Base-by-base conservation (phyloP, 2,329 filamentous ascomycete species). In the Basipetospora sp. region DNA sequence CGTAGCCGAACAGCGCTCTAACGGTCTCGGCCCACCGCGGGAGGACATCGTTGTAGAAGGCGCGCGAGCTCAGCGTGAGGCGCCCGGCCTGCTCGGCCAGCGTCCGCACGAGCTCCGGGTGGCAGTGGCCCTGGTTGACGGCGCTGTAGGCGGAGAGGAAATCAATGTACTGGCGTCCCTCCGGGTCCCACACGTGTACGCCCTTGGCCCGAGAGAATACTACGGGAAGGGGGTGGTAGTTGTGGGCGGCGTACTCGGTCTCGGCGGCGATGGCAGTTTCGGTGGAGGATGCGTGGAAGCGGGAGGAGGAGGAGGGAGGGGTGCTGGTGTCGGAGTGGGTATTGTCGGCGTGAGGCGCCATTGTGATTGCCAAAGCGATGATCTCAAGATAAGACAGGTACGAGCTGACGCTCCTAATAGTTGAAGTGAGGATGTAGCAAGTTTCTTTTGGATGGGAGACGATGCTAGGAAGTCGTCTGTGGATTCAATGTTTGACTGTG, bases 31-130 rank as follows among this genome's bases (percentile, higher is more conserved):
- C 88, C 69, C 93, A 96, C 46, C 80, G 77, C 41, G 88, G 88
- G 64, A 96, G 96, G 45, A 96, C 90, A 65, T 96, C 88, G 57
- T 96, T 98, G 71, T 96, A 80, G 65, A 96, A 98, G 36, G 90
- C 90, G 43, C 88, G 77, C 43, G 86, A 94, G 61, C 85, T 94
- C 47, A 96, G 74, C 1, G 88, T 94, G 53, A 96, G 65, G 28
- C 86, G 80, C 46, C 79, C 74, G 34, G 90, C 90, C 64, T 98
- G 90, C 47, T 94, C 84, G 27, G 76, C 77, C 43, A 98, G 67
- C 11, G 87, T 82, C 59, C 88, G 87, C 55, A 98, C 77, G 41
- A 96, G 77, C 64, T 93, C 87, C 4, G 90, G 90, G 63, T 98
- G 88, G 63, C 88, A 96, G 62, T 98, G 88, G 45, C 88, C 88